Percentiles rank a stretch among this genome's conserved stretches.
Conservation (phyloP, 2,329 filamentous ascomycete species). For the Stagonosporopsis rhizophila region DNA sequence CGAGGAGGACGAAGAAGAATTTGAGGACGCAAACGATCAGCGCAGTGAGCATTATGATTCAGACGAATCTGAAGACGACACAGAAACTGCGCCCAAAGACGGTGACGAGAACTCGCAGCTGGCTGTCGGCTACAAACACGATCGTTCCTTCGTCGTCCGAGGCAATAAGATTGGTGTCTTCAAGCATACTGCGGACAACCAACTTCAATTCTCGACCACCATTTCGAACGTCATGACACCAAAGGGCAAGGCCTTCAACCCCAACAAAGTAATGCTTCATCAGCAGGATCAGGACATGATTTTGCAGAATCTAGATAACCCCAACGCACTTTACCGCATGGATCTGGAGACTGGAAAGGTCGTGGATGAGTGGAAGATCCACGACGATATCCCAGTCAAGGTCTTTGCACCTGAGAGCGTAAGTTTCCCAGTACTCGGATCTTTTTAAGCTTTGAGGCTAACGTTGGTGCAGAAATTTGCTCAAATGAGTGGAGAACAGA, state of each 20-base stretch:
- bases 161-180: constrained; percentile 99
- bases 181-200: constrained; percentile 92
- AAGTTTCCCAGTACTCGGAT: constrained; percentile 34
- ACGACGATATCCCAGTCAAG: constrained; percentile 92
- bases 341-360: constrained; percentile 98
- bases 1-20: constrained; percentile 65
- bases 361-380: constrained; percentile 97
- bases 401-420: constrained; percentile 90
- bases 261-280: constrained; percentile 96
- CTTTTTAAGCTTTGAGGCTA: constrained; percentile 15
- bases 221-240: constrained; percentile 96
- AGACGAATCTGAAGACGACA: constrained; percentile 82
- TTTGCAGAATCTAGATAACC: constrained; percentile 80
- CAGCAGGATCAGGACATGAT: constrained; percentile 90
- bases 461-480: constrained; percentile 76
- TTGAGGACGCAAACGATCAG: constrained; percentile 69
- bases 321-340: constrained; percentile 95
- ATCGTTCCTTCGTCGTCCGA: constrained; percentile 94
- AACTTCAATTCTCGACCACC: constrained; percentile 93
- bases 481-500: constrained; percentile 94
- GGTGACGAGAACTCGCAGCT: constrained; percentile 91
- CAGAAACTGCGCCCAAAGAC: constrained; percentile 71
- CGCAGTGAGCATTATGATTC: constrained; percentile 76
- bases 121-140: constrained; percentile 95
- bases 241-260: constrained; percentile 80